Evolutionary conservation across 139 green algal species (phyloP), one percentile per base, ranked within the genome.

Genomic region (Chlamydomonas applanata): DNA sequence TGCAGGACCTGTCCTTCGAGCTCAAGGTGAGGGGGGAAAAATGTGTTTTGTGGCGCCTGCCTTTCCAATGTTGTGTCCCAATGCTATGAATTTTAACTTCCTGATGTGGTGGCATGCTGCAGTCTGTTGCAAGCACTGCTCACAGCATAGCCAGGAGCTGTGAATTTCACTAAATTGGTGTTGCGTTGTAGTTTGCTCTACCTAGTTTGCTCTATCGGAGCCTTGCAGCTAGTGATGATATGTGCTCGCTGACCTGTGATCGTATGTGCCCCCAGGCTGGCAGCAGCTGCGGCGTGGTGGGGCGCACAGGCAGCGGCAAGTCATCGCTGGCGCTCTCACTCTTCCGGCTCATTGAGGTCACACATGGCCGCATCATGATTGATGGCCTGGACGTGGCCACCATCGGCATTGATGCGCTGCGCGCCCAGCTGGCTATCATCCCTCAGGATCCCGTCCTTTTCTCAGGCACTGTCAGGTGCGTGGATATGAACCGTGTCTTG

Each of bases 381-480:
- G 91, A 93, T 69, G 91, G 87, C 2, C 24, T 93, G 25, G 89
- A 98, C 77, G 83, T 82, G 0, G 63, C 84, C 0, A 40, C 34
- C 2, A 66, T 97, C 3, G 89, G 79, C 13, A 68, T 97, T 59
- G 86, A 95, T 59, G 77, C 79, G 11, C 86, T 97, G 63, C 80
- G 93, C 7, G 56, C 69, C 4, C 85, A 94, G 75, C 70, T 96
- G 40, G 88, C 91, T 44, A 93, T 96, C 80, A 96, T 96, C 56
- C 91, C 91, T 1, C 86, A 88, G 72, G 89, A 93, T 79, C 90
- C 89, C 0, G 85, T 94, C 64, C 81, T 96, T 4, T 95, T 97
- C 83, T 90, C 77, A 30, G 89, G 93, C 73, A 93, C 84, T 1
- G 65, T 97, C 33, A 82, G 93, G 9, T 78, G 22, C 22, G 40